phyloP scores from a whole-genome alignment of 257 asterid genomes.

The Jasminum sambac region DNA sequence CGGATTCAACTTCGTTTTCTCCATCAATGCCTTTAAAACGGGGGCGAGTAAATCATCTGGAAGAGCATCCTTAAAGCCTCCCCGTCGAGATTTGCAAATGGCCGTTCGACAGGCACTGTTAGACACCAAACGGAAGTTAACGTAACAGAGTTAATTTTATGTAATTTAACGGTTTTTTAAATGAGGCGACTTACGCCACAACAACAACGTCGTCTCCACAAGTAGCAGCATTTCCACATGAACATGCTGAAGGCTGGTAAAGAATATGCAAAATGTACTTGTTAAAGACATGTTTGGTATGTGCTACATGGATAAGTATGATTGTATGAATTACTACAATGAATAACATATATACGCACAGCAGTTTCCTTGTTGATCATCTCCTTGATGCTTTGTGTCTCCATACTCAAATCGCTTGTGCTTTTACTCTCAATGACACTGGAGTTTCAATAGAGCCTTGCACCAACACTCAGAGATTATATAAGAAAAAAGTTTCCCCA shows the following conservation, averaged over 20 bases:
- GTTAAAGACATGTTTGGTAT: too few relatives aligned
- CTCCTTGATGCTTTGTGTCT: not conserved
- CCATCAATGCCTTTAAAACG: constrained; percentile 80
- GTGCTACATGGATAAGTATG: not conserved
- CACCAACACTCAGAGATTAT: not conserved
- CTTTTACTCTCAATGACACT: not conserved
- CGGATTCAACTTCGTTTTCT: constrained; percentile 68
- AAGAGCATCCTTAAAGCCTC: constrained; percentile 89
- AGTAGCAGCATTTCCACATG: constrained; percentile 53
- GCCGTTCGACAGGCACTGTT: constrained; percentile 82
- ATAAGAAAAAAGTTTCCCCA: not conserved
- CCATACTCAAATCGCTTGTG: not conserved
- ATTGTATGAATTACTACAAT: not conserved
- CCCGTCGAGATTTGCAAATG: constrained; percentile 77
- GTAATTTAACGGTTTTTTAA: not conserved
- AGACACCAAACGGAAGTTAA: constrained; percentile 11
- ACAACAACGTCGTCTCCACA: constrained; percentile 84
- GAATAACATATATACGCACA: not conserved
- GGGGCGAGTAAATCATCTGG: constrained; percentile 93
- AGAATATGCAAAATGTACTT: constrained; percentile 13
- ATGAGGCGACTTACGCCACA: constrained; percentile 70
- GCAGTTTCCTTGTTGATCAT: not conserved
- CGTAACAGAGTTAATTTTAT: not conserved
- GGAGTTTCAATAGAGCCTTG: not conserved
- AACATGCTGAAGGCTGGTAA: constrained; percentile 57